A percentile compares a stretch with the other conserved stretches of the same genome.
Evolutionary conservation across 192 early-diverging fungal genomes (phyloP).

Genomic region (Linnemannia schmuckeri): DNA sequence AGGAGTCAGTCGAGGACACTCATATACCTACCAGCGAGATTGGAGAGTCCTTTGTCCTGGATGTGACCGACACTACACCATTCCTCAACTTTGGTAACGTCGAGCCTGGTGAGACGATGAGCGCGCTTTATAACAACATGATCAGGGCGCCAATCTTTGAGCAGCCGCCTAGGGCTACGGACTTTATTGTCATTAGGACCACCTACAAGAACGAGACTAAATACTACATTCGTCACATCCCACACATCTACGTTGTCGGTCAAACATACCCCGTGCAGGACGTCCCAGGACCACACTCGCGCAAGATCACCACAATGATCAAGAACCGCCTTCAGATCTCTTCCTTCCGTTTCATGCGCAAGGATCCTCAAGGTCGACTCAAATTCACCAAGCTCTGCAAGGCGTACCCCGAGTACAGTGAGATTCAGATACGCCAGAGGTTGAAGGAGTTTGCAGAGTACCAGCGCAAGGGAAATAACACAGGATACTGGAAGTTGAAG

Average conservation of each 20-base stretch:
- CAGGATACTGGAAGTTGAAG: constrained; percentile 94
- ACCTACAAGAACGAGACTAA: constrained; percentile 83
- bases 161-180: constrained; percentile 77
- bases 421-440: constrained; percentile 89
- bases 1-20: constrained; percentile 85
- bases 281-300: constrained; percentile 94
- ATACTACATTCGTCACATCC: constrained; percentile 89
- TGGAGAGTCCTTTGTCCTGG: constrained; percentile 88
- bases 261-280: constrained; percentile 95
- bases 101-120: constrained; percentile 89
- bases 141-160: constrained; percentile 92
- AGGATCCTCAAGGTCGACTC: constrained; percentile 77
- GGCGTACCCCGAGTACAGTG: constrained; percentile 88
- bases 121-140: constrained; percentile 94
- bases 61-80: constrained; percentile 91
- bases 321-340: constrained; percentile 91
- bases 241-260: constrained; percentile 86
- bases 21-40: constrained; percentile 80
- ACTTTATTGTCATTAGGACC: constrained; percentile 89
- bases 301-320: constrained; percentile 89
- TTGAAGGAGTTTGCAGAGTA: constrained; percentile 98
- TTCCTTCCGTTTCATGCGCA: constrained; percentile 88
- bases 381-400: constrained; percentile 83
- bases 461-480: constrained; percentile 85
- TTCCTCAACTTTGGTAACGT: constrained; percentile 97